Percentiles rank a stretch among this genome's conserved stretches.
These are phyloP conservation scores for Lotmaria passim DNA, from an alignment of 208 protist species.

Conservation along the genomic window DNA sequence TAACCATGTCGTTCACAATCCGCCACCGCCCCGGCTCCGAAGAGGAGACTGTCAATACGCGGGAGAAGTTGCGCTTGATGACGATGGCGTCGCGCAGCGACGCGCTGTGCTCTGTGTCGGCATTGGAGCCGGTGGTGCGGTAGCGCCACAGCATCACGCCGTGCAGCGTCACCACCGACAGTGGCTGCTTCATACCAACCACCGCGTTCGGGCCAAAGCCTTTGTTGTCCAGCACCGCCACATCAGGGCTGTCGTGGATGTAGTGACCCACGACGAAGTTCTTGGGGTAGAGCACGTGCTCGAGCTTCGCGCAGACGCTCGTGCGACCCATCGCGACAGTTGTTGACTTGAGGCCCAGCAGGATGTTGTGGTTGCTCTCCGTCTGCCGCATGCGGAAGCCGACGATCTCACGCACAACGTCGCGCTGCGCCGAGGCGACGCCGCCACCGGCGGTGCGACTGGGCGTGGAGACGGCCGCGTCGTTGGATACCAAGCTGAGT, in stretches of 20 bases:
- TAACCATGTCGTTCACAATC: constrained; percentile 84
- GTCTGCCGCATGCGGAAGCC: constrained; percentile 77
- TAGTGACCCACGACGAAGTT: constrained; percentile 71
- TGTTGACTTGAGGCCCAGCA: constrained; percentile 60
- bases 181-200: constrained; percentile 62
- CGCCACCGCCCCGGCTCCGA: constrained; percentile 67
- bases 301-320: constrained; percentile 81
- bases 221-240: constrained; percentile 75
- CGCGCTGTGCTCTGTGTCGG: constrained; percentile 18
- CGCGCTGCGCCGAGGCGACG: constrained; percentile 41
- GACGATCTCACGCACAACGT: constrained; percentile 81
- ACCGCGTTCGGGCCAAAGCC: constrained; percentile 44
- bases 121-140: constrained; percentile 34
- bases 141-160: constrained; percentile 83
- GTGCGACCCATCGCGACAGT: constrained; percentile 77
- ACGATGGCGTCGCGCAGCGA: constrained; percentile 41
- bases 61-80: constrained; percentile 83
- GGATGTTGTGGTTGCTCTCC: constrained; percentile 86
- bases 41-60: constrained; percentile 54
- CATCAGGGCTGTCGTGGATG: constrained; percentile 68
- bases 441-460: constrained; percentile 36
- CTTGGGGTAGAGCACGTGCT: constrained; percentile 84
- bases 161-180: constrained; percentile 81
- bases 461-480: constrained; percentile 64
- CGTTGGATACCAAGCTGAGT: constrained; percentile 67